Conservation (phyloP, 192 early-diverging fungal genomes). For the Linnemannia schmuckeri region DNA sequence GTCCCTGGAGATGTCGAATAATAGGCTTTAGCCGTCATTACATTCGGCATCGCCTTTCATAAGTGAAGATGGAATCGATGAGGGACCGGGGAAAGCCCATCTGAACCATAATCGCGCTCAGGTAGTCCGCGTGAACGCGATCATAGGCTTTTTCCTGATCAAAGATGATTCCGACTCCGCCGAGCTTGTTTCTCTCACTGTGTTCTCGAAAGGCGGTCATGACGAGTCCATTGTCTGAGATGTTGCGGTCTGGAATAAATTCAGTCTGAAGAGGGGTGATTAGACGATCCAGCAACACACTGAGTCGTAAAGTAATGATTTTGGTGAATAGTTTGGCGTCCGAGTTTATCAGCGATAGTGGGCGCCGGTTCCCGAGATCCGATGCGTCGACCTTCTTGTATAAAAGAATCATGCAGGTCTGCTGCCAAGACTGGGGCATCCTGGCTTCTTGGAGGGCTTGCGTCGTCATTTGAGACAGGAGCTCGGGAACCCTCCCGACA, state of each 20-base stretch:
- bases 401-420: slow-evolving; percentile 35
- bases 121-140: slow-evolving; percentile 32
- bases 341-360: slow-evolving; percentile 11
- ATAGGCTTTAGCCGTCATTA: too few species aligned
- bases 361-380: slow-evolving; percentile 21
- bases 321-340: slow-evolving; percentile 25
- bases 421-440: too few species aligned
- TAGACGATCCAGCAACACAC: not conserved
- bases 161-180: slow-evolving; percentile 12
- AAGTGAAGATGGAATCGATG: not conserved
- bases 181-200: not conserved
- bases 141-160: slow-evolving; percentile 59
- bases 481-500: not conserved
- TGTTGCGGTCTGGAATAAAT: slow-evolving; percentile 23
- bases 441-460: not conserved
- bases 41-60: too few species aligned
- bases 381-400: slow-evolving; percentile 32
- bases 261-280: slow-evolving; percentile 20
- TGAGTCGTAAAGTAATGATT: not conserved
- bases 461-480: not conserved
- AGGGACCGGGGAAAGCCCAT: slow-evolving; percentile 10
- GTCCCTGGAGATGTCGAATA: too few species aligned
- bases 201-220: not conserved
- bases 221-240: slow-evolving; percentile 28
- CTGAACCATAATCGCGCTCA: not conserved